Evolutionary conservation across 768 basidiomycete genomes (phyloP), one percentile per base, ranked within the genome.

Genomic region (Tylopilus subfusipes): DNA sequence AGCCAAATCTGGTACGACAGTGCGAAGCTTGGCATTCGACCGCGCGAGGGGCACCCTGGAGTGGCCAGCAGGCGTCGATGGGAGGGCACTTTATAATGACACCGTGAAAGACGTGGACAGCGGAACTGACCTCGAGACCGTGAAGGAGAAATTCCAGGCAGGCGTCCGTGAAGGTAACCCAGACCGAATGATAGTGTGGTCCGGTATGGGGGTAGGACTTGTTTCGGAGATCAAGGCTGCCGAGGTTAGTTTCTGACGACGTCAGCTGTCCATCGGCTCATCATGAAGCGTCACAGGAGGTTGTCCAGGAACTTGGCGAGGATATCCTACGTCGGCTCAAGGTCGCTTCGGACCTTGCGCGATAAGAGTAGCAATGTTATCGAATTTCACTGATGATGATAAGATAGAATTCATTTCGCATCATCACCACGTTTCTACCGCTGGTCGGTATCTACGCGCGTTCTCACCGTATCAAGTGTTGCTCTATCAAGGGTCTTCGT

Each of bases 21-120:
- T 81, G 29, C 77, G 85, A 53, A 83, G 80, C 12, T 77, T 79
- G 79, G 82, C 82, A 19, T 88, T 85, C 60, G 86, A 89, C 66
- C 63, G 74, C 38, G 82, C 74, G 11, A 74, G 85, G 49, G 76
- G 74, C 42, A 82, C 79, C 6, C 48, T 82, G 34, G 80, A 76
- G 21, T 86, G 85, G 85, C 85, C 85, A 5, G 48, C 60, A 33
- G 82, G 81, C 18, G 68, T 87, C 4, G 83, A 88, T 63, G 86
- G 85, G 30, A 71, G 78, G 40, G 76, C 66, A 34, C 56, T 78
- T 39, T 67, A 69, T 57, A 76, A 75, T 78, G 74, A 66, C 58
- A 84, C 82, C 22, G 81, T 84, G 25, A 72, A 77, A 42, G 86
- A 87, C 50, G 72, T 78, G 55, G 81, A 83, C 21, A 70, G 63